Evolutionary conservation across 139 green algal genomes (phyloP).

Genomic region (Astrephomene gubernaculifera): DNA sequence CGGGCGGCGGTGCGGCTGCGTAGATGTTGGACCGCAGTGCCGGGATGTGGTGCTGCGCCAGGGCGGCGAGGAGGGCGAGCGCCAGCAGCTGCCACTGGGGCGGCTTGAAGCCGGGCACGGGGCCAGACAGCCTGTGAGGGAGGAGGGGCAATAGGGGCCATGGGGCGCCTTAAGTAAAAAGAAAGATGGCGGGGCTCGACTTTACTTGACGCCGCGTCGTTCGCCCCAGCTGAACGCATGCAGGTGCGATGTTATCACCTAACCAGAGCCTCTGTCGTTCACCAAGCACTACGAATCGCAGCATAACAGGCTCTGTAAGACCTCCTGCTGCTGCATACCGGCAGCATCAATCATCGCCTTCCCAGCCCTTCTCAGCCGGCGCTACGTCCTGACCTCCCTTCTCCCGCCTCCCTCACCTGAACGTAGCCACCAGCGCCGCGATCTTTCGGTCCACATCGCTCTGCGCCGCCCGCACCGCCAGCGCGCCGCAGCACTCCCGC

Average conservation of each 20-base stretch:
- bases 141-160: not conserved
- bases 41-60: slow-evolving; percentile 35
- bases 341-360: no score
- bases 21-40: slow-evolving; percentile 11
- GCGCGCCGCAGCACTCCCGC: not conserved
- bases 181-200: not conserved
- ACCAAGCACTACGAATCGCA: not conserved
- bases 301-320: not conserved
- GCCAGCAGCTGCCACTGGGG: slow-evolving; percentile 44
- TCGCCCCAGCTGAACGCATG: not conserved
- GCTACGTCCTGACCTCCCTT: not conserved
- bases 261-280: not conserved
- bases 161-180: not conserved
- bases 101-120: slow-evolving; percentile 40
- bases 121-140: slow-evolving; percentile 19
- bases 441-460: slow-evolving; percentile 31
- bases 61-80: slow-evolving; percentile 43
- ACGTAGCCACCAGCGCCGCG: slow-evolving; percentile 17
- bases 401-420: slow-evolving; percentile 17
- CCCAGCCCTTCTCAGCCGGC: no score
- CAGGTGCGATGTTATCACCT: not conserved
- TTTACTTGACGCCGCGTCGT: not conserved
- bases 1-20: not conserved
- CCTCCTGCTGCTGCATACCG: no score
- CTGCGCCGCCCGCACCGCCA: slow-evolving; percentile 19